Evolutionary conservation across 2,329 filamentous ascomycete genomes (phyloP).

Genomic region (Penicillium decumbens): DNA sequence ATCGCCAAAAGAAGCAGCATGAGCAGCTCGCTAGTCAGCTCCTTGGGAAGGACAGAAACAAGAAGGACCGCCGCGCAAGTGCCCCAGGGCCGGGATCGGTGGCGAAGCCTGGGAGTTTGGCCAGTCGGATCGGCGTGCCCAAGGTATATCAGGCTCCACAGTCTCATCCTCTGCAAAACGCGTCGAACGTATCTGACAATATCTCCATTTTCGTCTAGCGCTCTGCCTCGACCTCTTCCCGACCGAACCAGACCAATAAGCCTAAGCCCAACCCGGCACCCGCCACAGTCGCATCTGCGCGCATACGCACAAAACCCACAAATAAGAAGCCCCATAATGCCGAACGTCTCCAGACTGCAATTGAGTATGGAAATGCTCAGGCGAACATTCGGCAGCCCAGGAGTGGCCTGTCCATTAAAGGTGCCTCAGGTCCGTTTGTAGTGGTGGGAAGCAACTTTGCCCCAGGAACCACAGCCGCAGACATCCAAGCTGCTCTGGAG

Average conservation of each 20-base stretch:
- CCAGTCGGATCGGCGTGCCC: constrained; percentile 56
- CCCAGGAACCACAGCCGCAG: constrained; percentile 60
- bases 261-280: constrained; percentile 39
- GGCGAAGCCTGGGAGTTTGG: constrained; percentile 47
- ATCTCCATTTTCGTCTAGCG: constrained; percentile 24
- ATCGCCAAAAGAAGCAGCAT: constrained; percentile 52
- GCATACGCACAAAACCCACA: constrained; percentile 23
- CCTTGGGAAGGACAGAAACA: constrained; percentile 46
- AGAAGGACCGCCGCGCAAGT: constrained; percentile 42
- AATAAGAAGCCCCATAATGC: constrained; percentile 34
- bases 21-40: constrained; percentile 57
- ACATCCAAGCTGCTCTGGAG: constrained; percentile 59
- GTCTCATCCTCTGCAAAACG: not conserved
- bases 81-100: constrained; percentile 43
- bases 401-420: constrained; percentile 52
- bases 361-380: constrained; percentile 29
- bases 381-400: constrained; percentile 31
- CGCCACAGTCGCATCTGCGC: constrained; percentile 15
- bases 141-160: constrained; percentile 44
- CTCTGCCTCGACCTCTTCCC: constrained; percentile 39
- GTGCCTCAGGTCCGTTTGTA: constrained; percentile 51
- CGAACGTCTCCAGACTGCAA: constrained; percentile 30
- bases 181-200: not conserved
- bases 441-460: constrained; percentile 62
- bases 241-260: constrained; percentile 38